Percentiles rank a stretch among this genome's conserved stretches.
These are phyloP conservation scores for Paratrimastix pyriformis DNA, from an alignment of 78 protist genomes.

Conservation along the genomic window DNA sequence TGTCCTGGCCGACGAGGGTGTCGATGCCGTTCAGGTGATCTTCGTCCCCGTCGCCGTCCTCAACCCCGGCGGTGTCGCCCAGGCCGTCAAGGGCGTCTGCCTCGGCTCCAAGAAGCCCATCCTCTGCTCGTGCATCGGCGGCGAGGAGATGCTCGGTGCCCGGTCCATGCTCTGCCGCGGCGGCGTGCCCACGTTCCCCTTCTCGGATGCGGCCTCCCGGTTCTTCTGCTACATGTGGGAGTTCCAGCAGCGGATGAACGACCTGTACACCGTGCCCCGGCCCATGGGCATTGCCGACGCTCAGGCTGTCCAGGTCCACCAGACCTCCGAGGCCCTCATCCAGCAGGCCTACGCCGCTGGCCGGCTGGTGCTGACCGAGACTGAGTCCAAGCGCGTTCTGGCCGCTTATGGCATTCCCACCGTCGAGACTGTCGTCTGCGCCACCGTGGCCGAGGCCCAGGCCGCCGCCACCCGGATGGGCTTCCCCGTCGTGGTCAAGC, in stretches of 20 bases:
- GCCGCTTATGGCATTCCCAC: neutral
- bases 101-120: neutral
- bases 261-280: neutral
- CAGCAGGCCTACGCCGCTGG: neutral
- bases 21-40: neutral
- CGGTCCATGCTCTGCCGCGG: neutral
- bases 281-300: neutral
- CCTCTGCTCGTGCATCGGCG: slow-evolving; percentile 27
- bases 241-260: neutral
- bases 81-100: neutral
- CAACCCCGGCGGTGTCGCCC: slow-evolving; percentile 21
- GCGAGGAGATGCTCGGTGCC: neutral
- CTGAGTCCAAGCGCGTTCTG: slow-evolving; percentile 9
- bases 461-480: neutral
- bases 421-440: neutral
- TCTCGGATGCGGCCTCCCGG: slow-evolving; percentile 27
- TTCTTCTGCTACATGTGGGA: neutral
- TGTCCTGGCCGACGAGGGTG: too few relatives aligned
- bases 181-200: slow-evolving; percentile 16
- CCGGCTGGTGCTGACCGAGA: neutral
- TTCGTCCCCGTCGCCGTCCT: slow-evolving; percentile 18
- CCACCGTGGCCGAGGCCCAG: neutral
- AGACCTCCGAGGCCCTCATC: neutral
- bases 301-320: neutral
- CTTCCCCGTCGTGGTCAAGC: slow-evolving; percentile 16